Evolutionary conservation across 1,139 yeast species (phyloP).

Genomic region (Spathaspora sp.): DNA sequence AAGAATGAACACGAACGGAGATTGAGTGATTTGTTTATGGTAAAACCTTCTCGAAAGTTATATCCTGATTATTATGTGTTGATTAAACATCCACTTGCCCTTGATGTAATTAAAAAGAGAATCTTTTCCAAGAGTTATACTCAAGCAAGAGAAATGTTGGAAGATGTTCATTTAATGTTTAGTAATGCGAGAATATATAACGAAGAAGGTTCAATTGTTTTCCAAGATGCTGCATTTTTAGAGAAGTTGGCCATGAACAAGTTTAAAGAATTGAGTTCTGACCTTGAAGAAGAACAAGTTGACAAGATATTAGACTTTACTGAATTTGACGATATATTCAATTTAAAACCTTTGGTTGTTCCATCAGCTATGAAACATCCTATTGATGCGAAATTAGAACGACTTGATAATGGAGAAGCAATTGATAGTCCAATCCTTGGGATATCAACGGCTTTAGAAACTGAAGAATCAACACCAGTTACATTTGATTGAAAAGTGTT

Average conservation of each 20-base stretch:
- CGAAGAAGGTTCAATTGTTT: constrained; percentile 84
- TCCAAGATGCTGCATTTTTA: constrained; percentile 69
- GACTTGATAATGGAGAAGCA: constrained; percentile 22
- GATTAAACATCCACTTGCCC: constrained; percentile 79
- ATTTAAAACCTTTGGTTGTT: constrained; percentile 39
- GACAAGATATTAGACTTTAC: constrained; percentile 42
- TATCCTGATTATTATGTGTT: constrained; percentile 88
- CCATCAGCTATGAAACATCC: constrained; percentile 27
- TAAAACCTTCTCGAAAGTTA: constrained; percentile 65
- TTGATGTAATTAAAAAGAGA: constrained; percentile 65
- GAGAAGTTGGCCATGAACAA: constrained; percentile 48
- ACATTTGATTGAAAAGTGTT: constrained; percentile 12
- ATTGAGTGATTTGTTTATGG: constrained; percentile 62
- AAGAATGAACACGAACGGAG: constrained; percentile 42
- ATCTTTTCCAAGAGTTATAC: constrained; percentile 54
- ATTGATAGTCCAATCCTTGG: constrained; percentile 22
- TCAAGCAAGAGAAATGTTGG: constrained; percentile 58
- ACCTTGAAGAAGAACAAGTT: constrained; percentile 25
- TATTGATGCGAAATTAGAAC: constrained; percentile 20
- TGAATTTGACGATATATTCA: constrained; percentile 49
- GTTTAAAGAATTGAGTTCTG: constrained; percentile 27
- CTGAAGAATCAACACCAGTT: constrained; percentile 20
- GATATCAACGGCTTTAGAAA: constrained; percentile 13
- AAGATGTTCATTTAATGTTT: constrained; percentile 76
- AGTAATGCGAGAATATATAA: constrained; percentile 84